A percentile compares a stretch with the other conserved stretches of the same genome.
Conservation (phyloP, 345 rosid species). For the Eucalyptus viminalis region DNA sequence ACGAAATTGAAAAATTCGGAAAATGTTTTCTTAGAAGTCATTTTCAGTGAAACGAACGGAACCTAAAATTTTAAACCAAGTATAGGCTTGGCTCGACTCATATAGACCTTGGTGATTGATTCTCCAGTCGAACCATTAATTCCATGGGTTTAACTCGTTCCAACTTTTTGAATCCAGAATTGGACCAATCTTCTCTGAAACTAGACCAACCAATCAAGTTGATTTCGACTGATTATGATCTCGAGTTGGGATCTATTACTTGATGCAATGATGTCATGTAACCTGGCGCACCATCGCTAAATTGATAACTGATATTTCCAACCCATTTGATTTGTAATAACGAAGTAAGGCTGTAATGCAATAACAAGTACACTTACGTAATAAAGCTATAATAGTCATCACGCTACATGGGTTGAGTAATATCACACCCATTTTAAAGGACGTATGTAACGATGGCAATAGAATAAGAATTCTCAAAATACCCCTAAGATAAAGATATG, state of each 20-base stretch:
- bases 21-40: no score
- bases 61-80: no score
- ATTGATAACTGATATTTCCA: neutral
- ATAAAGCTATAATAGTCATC: no score
- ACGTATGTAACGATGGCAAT: no score
- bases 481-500: no score
- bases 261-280: neutral
- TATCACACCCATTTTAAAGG: no score
- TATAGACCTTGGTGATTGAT: neutral
- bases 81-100: neutral
- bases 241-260: neutral
- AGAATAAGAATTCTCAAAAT: no score
- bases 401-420: no score
- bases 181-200: neutral
- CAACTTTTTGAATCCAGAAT: neutral
- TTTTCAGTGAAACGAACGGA: no score
- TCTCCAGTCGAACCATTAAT: neutral
- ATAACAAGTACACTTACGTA: neutral
- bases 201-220: neutral
- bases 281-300: accelerated
- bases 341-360: neutral
- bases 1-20: no score
- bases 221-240: neutral
- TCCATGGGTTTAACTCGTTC: neutral
- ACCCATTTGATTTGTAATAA: neutral